phyloP scores from a whole-genome alignment of 1,284 basidiomycete genomes.

The Leucoagaricus sp. region DNA sequence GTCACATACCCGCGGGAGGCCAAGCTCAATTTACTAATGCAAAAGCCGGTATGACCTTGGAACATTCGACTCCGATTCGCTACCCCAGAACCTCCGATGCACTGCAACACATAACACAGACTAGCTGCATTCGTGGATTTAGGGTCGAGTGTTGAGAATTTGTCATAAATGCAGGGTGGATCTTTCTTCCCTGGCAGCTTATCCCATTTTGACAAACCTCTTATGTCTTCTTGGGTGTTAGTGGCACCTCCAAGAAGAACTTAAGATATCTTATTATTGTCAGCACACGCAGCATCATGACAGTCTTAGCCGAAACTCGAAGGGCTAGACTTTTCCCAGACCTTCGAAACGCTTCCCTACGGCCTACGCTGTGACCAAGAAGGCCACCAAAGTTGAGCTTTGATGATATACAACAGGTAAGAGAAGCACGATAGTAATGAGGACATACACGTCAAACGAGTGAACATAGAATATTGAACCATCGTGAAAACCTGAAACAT shows the following conservation, averaged over 20 bases:
- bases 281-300: not conserved
- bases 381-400: too few relatives aligned
- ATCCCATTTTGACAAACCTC: not conserved
- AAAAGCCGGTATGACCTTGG: not conserved
- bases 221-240: not conserved
- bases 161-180: not conserved
- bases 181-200: not conserved
- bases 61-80: not conserved
- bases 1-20: not conserved
- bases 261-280: not conserved
- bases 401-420: too few relatives aligned
- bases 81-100: not conserved
- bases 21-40: not conserved
- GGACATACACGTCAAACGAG: not conserved
- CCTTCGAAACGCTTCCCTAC: not conserved
- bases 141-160: not conserved
- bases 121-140: too few relatives aligned
- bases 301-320: not conserved
- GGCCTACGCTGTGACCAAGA: not conserved
- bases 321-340: not conserved
- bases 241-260: not conserved
- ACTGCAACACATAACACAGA: not conserved
- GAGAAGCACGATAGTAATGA: not conserved
- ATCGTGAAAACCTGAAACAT: not conserved
- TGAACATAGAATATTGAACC: not conserved